These are phyloP conservation scores for Exophiala xenobiotica DNA, from an alignment of 2,329 filamentous ascomycete species.

Conservation along the genomic window DNA sequence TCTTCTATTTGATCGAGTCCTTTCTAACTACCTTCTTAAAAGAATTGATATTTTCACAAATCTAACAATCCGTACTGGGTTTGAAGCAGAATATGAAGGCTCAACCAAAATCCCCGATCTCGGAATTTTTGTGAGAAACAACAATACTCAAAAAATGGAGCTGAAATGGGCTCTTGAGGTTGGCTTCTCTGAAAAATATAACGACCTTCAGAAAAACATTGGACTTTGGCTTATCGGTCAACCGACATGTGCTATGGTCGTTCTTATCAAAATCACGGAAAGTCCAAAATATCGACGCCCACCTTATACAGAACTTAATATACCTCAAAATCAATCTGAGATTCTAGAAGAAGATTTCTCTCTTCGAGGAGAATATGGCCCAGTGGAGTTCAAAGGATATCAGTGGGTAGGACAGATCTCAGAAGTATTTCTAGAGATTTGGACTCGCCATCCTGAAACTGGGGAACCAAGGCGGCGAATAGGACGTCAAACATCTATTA, in stretches of 20 bases:
- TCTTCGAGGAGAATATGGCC: background rate
- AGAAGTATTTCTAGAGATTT: conserved; percentile 6
- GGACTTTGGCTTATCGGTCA: background rate
- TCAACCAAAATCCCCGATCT: background rate
- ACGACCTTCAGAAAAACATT: conserved; percentile 4
- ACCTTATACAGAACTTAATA: background rate
- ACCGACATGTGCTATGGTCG: background rate
- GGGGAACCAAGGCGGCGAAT: background rate
- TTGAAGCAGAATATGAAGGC: background rate
- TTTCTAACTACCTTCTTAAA: background rate
- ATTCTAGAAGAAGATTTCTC: background rate
- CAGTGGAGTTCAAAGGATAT: conserved; percentile 3
- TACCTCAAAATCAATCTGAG: background rate
- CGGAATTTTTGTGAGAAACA: conserved; percentile 5
- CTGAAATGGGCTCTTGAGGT: conserved; percentile 6
- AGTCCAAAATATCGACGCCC: background rate
- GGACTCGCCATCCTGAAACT: conserved; percentile 2
- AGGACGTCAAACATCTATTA: background rate
- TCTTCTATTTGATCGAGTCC: background rate
- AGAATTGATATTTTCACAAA: background rate
- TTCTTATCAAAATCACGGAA: background rate
- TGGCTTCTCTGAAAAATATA: conserved; percentile 5
- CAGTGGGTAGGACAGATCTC: conserved; percentile 8
- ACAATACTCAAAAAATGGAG: conserved; percentile 2
- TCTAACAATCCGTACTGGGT: background rate